phyloP scores from a whole-genome alignment of 2,329 filamentous ascomycete genomes.

The Scytalidium lignicola region DNA sequence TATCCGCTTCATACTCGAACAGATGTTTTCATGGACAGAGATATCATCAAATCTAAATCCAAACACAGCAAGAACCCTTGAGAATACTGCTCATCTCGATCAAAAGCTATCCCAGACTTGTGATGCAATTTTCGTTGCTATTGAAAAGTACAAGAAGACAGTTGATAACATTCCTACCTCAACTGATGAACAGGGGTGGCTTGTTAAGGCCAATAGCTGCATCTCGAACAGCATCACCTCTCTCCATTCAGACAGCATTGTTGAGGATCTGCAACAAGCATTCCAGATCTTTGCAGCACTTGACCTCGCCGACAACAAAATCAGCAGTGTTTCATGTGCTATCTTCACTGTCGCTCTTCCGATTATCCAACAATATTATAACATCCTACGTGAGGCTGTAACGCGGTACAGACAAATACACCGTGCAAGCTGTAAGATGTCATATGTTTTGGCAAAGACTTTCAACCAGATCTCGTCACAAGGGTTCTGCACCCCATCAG shows the following conservation, averaged over 20 bases:
- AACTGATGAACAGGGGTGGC: constrained; percentile 58
- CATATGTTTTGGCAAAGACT: constrained; percentile 67
- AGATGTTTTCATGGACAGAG: constrained; percentile 61
- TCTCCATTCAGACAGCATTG: constrained; percentile 20
- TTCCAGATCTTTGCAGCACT: constrained; percentile 41
- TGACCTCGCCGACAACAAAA: constrained; percentile 34
- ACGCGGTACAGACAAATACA: constrained; percentile 60
- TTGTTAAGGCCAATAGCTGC: constrained; percentile 37
- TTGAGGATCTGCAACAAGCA: constrained; percentile 34
- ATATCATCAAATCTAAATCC: constrained; percentile 16
- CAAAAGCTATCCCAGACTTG: constrained; percentile 57
- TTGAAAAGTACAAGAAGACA: constrained; percentile 64
- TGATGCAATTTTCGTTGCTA: constrained; percentile 71
- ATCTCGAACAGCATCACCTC: constrained; percentile 21
- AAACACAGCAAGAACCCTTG: constrained; percentile 3
- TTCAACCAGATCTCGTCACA: constrained; percentile 76
- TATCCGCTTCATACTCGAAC: constrained; percentile 58
- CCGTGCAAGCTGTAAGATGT: constrained; percentile 65
- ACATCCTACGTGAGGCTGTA: constrained; percentile 54
- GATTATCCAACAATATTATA: constrained; percentile 68
- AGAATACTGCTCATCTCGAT: constrained; percentile 41
- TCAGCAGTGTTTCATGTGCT: constrained; percentile 44
- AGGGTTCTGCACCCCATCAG: constrained; percentile 87
- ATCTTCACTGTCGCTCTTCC: constrained; percentile 61
- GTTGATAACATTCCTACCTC: constrained; percentile 51